Conservation (phyloP, 257 asterid genomes). For the Nicotiana knightiana region DNA sequence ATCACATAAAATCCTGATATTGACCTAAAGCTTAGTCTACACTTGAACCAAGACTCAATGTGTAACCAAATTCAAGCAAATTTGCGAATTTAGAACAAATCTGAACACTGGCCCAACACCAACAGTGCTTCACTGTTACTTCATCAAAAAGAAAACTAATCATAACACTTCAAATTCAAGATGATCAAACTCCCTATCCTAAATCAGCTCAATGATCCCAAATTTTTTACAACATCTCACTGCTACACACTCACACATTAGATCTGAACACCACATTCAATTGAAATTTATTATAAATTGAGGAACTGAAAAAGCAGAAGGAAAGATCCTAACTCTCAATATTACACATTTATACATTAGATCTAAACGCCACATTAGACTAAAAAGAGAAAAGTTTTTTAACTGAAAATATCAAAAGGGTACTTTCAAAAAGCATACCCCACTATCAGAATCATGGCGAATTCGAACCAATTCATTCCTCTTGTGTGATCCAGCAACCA, state of each 20-base stretch:
- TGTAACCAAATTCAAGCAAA: neutral
- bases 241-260: neutral
- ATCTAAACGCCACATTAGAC: neutral
- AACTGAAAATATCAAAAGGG: neutral
- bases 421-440: constrained; percentile 26
- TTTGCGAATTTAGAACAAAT: neutral
- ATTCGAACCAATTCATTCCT: constrained; percentile 61
- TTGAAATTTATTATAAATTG: neutral
- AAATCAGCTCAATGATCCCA: neutral
- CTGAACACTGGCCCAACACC: neutral
- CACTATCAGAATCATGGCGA: constrained; percentile 69
- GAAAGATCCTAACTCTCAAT: too few relatives aligned
- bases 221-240: neutral
- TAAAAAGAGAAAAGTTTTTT: neutral
- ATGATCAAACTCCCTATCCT: neutral
- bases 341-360: neutral
- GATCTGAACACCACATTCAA: neutral
- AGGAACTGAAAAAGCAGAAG: neutral
- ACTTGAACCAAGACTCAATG: neutral
- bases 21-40: neutral
- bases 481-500: constrained; percentile 85
- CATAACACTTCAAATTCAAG: neutral
- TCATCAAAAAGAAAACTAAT: too few relatives aligned
- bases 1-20: neutral
- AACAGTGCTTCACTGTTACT: too few relatives aligned